phyloP scores from a whole-genome alignment of 169 alveolate genomes.

The Cryptosporidium meleagridis region DNA sequence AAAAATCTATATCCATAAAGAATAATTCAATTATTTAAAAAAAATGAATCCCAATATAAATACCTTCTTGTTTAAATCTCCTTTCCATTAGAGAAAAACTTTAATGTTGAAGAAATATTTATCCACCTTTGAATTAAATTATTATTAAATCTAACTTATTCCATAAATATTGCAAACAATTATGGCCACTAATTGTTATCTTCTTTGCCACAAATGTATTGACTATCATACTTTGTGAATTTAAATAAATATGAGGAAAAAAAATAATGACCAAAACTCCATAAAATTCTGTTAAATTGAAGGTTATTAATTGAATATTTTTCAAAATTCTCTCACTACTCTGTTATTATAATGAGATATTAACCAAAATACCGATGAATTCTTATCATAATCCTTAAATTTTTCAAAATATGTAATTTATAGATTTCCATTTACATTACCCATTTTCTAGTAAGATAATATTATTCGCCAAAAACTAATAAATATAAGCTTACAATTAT shows the following conservation, averaged over 20 bases:
- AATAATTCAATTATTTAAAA: too few species aligned
- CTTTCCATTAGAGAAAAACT: constrained; percentile 6
- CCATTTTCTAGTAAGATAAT: background rate
- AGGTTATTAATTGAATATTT: too few species aligned
- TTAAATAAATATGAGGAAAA: too few species aligned
- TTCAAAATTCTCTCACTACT: background rate
- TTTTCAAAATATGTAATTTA: too few species aligned
- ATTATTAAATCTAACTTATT: background rate
- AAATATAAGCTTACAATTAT: background rate
- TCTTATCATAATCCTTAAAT: too few species aligned
- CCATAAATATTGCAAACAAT: background rate
- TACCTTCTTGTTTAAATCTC: constrained; percentile 24
- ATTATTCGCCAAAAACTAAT: background rate
- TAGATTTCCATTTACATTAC: background rate
- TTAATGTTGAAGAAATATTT: background rate
- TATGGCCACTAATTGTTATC: background rate
- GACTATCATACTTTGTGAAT: background rate
- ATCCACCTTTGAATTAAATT: background rate
- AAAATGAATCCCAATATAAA: background rate
- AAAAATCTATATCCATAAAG: too few species aligned
- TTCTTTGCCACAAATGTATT: background rate
- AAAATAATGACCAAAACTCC: too few species aligned
- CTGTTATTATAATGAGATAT: background rate
- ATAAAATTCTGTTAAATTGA: too few species aligned
- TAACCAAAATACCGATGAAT: background rate